phyloP scores from a whole-genome alignment of 2,329 filamentous ascomycete genomes.

The Cordyceps pruinosa region DNA sequence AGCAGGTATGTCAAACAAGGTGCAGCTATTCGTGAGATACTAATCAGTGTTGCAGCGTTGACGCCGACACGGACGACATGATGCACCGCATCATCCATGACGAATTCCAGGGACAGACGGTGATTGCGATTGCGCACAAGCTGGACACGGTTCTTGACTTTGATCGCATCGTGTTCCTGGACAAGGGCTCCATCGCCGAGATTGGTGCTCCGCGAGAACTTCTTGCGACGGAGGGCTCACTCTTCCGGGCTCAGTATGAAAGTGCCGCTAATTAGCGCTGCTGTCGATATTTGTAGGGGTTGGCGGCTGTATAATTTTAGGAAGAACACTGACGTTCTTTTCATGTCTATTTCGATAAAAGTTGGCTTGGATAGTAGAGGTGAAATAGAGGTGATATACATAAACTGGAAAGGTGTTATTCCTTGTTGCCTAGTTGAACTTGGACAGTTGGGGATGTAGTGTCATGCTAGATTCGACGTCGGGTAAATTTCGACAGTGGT shows the following conservation, averaged over 20 bases:
- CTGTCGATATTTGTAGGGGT: not conserved
- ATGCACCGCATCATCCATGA: conserved; percentile 27
- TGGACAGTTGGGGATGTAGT: not conserved
- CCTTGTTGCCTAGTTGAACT: not conserved
- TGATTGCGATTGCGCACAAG: conserved; percentile 38
- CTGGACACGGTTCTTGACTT: conserved; percentile 43
- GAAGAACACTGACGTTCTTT: not conserved
- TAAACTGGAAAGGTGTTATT: not conserved
- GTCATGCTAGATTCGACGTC: too few species aligned
- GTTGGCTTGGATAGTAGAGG: not conserved
- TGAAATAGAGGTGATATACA: not conserved
- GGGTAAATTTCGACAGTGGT: too few species aligned
- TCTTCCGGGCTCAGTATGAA: conserved; percentile 6
- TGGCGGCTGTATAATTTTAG: not conserved
- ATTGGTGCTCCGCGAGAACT: conserved; percentile 4
- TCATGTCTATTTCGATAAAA: not conserved
- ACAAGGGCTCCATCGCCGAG: conserved; percentile 25
- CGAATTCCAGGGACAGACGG: conserved; percentile 39
- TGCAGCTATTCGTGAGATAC: not conserved
- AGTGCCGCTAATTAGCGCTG: not conserved
- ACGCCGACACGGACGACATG: conserved; percentile 26
- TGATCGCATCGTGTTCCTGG: conserved; percentile 57
- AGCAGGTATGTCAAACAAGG: conserved; percentile 19
- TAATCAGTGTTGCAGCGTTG: conserved; percentile 22
- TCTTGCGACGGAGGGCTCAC: not conserved